These are phyloP conservation scores for Candolleomyces aberdarensis DNA, from an alignment of 768 basidiomycete genomes.

Conservation along the genomic window DNA sequence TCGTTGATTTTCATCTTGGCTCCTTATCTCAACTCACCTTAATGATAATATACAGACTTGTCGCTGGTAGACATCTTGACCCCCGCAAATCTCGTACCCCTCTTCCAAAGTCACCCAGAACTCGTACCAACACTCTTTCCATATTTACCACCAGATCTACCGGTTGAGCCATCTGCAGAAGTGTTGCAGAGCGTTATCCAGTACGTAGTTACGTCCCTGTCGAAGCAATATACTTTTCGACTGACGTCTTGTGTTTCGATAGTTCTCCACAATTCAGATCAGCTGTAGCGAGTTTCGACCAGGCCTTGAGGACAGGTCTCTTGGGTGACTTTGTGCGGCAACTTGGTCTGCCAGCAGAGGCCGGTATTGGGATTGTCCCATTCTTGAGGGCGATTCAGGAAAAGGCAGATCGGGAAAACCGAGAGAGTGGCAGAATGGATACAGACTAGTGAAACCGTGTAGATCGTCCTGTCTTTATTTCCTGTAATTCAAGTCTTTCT, in stretches of 20 bases:
- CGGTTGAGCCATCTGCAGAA: constrained; percentile 63
- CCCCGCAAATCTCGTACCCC: constrained; percentile 63
- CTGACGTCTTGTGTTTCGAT: constrained; percentile 1
- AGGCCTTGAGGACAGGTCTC: constrained; percentile 79
- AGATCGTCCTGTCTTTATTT: not conserved
- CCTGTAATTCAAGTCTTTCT: not conserved
- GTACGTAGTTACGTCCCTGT: constrained; percentile 17
- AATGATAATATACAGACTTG: constrained; percentile 38
- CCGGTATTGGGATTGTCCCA: constrained; percentile 71
- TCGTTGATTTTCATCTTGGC: not conserved
- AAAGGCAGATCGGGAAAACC: constrained; percentile 55
- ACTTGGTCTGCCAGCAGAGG: constrained; percentile 82
- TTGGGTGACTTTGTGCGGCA: constrained; percentile 71
- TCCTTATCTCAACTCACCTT: not conserved
- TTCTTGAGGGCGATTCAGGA: constrained; percentile 81
- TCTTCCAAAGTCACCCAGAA: constrained; percentile 69
- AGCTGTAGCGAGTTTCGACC: constrained; percentile 78
- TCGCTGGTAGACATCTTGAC: constrained; percentile 76
- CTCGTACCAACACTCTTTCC: constrained; percentile 72
- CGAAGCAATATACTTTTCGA: not conserved
- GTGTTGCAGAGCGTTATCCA: constrained; percentile 72
- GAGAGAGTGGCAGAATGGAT: constrained; percentile 57
- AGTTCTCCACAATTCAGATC: constrained; percentile 80
- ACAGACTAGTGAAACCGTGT: constrained; percentile 51
- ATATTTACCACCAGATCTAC: constrained; percentile 77